Conservation (phyloP, 495 filamentous ascomycete species). For the Penicillium parvum region DNA sequence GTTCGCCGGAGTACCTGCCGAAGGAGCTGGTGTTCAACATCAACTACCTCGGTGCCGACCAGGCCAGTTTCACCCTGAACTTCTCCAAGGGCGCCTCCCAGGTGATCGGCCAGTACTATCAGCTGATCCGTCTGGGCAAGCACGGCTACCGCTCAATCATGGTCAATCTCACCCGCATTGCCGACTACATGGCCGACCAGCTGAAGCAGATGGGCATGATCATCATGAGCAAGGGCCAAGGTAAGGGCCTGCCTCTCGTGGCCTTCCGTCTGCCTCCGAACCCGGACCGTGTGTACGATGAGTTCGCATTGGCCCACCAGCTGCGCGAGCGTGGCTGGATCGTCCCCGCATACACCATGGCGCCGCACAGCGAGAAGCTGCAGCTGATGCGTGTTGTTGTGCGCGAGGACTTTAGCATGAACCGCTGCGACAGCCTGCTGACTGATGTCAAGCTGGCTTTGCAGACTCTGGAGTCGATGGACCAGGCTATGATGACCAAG, state of each 20-base stretch:
- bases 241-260: constrained; percentile 76
- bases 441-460: constrained; percentile 68
- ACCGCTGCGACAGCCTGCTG: constrained; percentile 68
- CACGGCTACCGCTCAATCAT: constrained; percentile 83
- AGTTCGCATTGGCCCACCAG: constrained; percentile 76
- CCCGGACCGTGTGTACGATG: constrained; percentile 66
- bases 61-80: constrained; percentile 96
- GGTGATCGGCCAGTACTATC: constrained; percentile 94
- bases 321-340: constrained; percentile 83
- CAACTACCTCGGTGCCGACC: constrained; percentile 92
- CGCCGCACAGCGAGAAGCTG: constrained; percentile 68
- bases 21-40: constrained; percentile 95
- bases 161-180: constrained; percentile 76
- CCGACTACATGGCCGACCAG: constrained; percentile 70
- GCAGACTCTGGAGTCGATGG: constrained; percentile 66
- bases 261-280: constrained; percentile 69
- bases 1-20: constrained; percentile 74
- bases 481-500: constrained; percentile 58
- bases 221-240: constrained; percentile 73
- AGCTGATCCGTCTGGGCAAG: constrained; percentile 87
- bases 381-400: constrained; percentile 88
- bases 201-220: constrained; percentile 72
- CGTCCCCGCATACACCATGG: constrained; percentile 93
- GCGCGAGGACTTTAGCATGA: constrained; percentile 79
- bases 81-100: constrained; percentile 91